phyloP scores from a whole-genome alignment of 2,329 filamentous ascomycete genomes.

The Davidsoniella virescens region DNA sequence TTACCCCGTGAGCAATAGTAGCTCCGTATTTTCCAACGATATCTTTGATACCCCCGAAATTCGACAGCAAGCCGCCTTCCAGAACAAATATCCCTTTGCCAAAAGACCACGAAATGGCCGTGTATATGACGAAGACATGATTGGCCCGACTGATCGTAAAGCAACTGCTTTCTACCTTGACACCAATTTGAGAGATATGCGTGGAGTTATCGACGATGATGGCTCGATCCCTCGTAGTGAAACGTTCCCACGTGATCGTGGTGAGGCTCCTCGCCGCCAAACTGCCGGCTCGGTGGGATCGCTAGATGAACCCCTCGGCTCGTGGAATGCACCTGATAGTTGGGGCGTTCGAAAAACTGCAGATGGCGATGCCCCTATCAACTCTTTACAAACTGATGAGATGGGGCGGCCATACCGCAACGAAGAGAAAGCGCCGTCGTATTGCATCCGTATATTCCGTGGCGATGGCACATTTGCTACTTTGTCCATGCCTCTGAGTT shows the following conservation, averaged over 20 bases:
- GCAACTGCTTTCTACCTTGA: constrained; percentile 61
- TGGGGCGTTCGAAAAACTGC: constrained; percentile 74
- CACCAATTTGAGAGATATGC: constrained; percentile 79
- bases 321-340: constrained; percentile 90
- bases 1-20: neutral
- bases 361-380: constrained; percentile 49
- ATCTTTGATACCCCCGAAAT: constrained; percentile 15
- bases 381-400: constrained; percentile 43
- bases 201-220: constrained; percentile 31
- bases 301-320: constrained; percentile 30
- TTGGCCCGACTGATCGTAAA: constrained; percentile 42
- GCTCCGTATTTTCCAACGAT: constrained; percentile 8
- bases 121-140: constrained; percentile 38
- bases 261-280: neutral
- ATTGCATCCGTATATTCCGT: constrained; percentile 90
- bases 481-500: constrained; percentile 66
- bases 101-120: constrained; percentile 36
- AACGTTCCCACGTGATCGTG: constrained; percentile 4
- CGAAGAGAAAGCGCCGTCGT: constrained; percentile 56
- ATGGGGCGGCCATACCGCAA: neutral
- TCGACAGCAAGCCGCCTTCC: constrained; percentile 25
- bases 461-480: constrained; percentile 90
- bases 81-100: constrained; percentile 46
- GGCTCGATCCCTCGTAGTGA: neutral
- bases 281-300: constrained; percentile 8